Evolutionary conservation across 2,329 filamentous ascomycete species (phyloP), one percentile per base, ranked within the genome.

Genomic region (Cyanodermella asteris): DNA sequence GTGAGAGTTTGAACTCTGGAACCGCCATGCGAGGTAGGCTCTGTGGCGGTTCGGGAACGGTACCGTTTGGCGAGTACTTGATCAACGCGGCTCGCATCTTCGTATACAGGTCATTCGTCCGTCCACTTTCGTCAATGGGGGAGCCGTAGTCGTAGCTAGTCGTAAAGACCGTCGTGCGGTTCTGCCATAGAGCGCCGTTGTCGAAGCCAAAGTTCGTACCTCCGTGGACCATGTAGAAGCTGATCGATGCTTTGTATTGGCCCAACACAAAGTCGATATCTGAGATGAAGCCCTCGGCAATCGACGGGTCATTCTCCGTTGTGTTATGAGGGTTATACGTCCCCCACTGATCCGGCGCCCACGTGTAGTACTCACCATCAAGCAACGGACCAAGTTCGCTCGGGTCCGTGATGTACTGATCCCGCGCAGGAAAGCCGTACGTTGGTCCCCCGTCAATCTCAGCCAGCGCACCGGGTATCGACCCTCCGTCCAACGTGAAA

Each of bases 331-430:
- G 24, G 22, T 45, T 50, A 18, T 41, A 36, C 4, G 44, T 36
- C 4, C 48, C 52, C 56, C 56, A 60, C 17, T 45, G 42, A 35
- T 59, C 55, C 3, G 50, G 46, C 28, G 44, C 49, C 3, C 43
- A 46, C 2, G 49, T 50, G 31, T 59, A 60, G 33, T 60, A 61
- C 33, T 61, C 57, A 4, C 56, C 56, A 27, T 60, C 50, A 8
- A 61, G 38, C 5, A 52, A 38, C 2, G 55, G n/a, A n/a, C n/a
- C n/a, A n/a, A n/a, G n/a, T n/a, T n/a, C n/a, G n/a, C n/a, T n/a
- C n/a, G n/a, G n/a, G n/a, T n/a, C n/a, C n/a, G n/a, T n/a, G n/a
- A n/a, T n/a, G n/a, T n/a, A n/a, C n/a, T n/a, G n/a, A n/a, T n/a
- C n/a, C n/a, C n/a, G n/a, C n/a, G n/a, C n/a, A n/a, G n/a, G n/a